A percentile compares a stretch with the other conserved stretches of the same genome.
Conservation (phyloP, 129 eudicot genomes). For the Flaveria ramosissima region DNA sequence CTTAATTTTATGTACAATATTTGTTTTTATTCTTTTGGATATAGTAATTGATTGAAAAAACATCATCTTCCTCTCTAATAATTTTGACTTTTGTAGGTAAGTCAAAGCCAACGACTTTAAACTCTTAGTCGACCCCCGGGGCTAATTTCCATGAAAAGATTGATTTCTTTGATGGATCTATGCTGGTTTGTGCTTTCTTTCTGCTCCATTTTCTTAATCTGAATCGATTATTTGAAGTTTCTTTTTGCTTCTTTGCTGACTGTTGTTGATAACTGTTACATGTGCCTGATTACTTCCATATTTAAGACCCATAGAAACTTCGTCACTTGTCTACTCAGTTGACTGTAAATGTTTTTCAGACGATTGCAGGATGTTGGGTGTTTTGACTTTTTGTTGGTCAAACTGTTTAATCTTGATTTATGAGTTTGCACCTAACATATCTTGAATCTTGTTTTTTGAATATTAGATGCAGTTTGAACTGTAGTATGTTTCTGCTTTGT, state of each 20-base stretch:
- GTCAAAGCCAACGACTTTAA: neutral
- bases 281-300: neutral
- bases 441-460: neutral
- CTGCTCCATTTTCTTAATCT: neutral
- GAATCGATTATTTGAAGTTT: neutral
- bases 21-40: too few relatives aligned
- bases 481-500: neutral
- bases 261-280: neutral
- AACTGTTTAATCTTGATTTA: neutral
- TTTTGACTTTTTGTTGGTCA: neutral
- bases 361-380: neutral
- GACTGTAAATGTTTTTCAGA: too few relatives aligned
- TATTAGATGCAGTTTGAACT: neutral
- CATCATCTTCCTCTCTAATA: neutral
- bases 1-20: too few relatives aligned
- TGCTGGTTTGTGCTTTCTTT: neutral
- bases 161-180: neutral
- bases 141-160: slow-evolving; percentile 3
- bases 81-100: neutral
- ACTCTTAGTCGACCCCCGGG: neutral
- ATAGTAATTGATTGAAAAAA: neutral
- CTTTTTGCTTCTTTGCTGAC: neutral
- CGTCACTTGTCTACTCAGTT: too few relatives aligned
- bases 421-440: neutral
- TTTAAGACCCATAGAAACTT: neutral